Conservation (phyloP, 345 rosid species). For the Populus pruinosa region DNA sequence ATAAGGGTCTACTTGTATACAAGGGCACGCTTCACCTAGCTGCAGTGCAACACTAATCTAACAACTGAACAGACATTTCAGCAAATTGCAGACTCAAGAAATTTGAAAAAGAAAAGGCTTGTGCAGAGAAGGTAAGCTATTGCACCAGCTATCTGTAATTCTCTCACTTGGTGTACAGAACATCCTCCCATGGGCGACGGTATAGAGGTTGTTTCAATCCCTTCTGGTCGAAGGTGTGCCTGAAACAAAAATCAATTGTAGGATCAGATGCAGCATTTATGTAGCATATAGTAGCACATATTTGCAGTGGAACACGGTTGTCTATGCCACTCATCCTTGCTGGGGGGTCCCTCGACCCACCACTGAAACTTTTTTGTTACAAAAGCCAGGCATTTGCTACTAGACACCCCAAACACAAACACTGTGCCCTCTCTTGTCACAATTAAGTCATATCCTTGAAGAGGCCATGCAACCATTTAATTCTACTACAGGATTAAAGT, state of each 20-base stretch:
- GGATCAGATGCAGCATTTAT: neutral
- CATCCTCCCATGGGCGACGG: conserved; percentile 99
- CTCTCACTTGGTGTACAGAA: conserved; percentile 86
- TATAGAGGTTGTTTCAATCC: conserved; percentile 92
- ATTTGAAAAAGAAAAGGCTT: neutral
- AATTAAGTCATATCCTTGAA: neutral
- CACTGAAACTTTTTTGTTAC: neutral
- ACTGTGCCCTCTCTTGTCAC: neutral
- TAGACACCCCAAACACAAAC: neutral
- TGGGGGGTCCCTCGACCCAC: neutral
- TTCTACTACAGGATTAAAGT: neutral
- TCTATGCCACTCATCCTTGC: neutral
- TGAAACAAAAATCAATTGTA: conserved; percentile 14
- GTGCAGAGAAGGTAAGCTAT: neutral
- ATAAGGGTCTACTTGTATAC: conserved; percentile 5
- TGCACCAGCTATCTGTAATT: conserved; percentile 1
- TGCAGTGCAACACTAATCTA: conserved; percentile 26
- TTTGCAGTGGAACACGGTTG: neutral
- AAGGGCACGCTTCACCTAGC: neutral
- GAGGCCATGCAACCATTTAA: neutral
- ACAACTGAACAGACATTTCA: conserved; percentile 9
- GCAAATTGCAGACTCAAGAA: conserved; percentile 18
- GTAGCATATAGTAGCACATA: neutral
- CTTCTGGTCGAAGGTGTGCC: conserved; percentile 97
- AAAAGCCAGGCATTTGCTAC: neutral